Evolutionary conservation across 108 stramenopile genomes (phyloP).

Genomic region (Conticribra weissflogii): DNA sequence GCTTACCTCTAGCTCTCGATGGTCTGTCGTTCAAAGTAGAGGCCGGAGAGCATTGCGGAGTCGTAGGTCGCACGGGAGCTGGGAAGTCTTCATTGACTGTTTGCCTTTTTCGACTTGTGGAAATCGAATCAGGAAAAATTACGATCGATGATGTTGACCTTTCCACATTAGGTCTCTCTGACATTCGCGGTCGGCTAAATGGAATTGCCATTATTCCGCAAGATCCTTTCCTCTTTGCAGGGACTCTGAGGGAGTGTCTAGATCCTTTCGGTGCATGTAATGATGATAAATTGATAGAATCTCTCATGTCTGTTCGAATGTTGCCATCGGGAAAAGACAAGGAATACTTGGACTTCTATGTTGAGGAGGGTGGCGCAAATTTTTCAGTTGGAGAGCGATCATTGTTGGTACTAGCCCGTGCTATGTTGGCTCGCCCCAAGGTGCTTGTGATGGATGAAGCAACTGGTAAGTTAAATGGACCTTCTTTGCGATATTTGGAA

Average conservation of each 20-base stretch:
- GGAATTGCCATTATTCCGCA: slow-evolving; percentile 94
- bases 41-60: slow-evolving; percentile 72
- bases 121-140: slow-evolving; percentile 80
- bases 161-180: slow-evolving; percentile 66
- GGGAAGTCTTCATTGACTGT: slow-evolving; percentile 63
- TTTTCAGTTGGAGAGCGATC: slow-evolving; percentile 92
- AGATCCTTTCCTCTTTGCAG: slow-evolving; percentile 93
- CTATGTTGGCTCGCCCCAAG: slow-evolving; percentile 75
- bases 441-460: slow-evolving; percentile 86
- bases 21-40: slow-evolving; percentile 72
- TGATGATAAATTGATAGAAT: slow-evolving; percentile 80
- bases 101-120: slow-evolving; percentile 83
- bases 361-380: slow-evolving; percentile 90
- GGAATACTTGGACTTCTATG: slow-evolving; percentile 40
- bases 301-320: slow-evolving; percentile 67
- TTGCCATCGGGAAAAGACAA: slow-evolving; percentile 39
- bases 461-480: slow-evolving; percentile 58
- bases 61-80: slow-evolving; percentile 81
- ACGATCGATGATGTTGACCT: slow-evolving; percentile 84
- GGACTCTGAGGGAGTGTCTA: slow-evolving; percentile 89
- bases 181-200: slow-evolving; percentile 73
- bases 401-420: slow-evolving; percentile 89
- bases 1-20: slow-evolving; percentile 74
- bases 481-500: too few relatives aligned
- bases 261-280: slow-evolving; percentile 83